Conservation (phyloP, 306 rosid genomes). For the Prunus mira region DNA sequence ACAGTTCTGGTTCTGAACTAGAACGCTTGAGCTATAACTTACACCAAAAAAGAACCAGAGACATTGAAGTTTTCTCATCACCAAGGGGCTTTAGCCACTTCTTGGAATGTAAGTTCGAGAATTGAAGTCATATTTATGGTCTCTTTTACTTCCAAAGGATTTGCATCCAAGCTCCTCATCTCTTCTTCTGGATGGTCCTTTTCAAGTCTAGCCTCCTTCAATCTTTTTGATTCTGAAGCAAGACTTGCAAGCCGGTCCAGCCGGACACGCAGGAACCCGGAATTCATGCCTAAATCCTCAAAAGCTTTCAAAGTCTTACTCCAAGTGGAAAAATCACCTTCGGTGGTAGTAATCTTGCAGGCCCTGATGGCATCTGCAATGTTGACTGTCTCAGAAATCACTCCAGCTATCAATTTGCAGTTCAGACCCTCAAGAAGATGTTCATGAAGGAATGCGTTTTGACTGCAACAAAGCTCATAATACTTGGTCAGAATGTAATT, state of each 20-base stretch:
- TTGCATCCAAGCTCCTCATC: neutral
- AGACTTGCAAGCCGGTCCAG: constrained; percentile 29
- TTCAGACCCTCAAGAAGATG: constrained; percentile 45
- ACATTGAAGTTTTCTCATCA: constrained; percentile 10
- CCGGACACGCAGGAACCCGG: constrained; percentile 40
- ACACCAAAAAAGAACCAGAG: neutral
- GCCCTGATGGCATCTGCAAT: constrained; percentile 56
- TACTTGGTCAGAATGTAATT: constrained; percentile 34
- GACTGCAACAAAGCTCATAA: constrained; percentile 51
- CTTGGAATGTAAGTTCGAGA: constrained; percentile 31
- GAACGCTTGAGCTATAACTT: neutral
- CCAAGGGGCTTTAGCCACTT: constrained; percentile 50
- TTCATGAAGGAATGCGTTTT: constrained; percentile 49
- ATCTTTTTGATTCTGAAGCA: constrained; percentile 26
- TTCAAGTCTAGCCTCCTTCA: constrained; percentile 17
- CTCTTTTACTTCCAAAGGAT: neutral
- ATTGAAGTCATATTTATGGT: constrained; percentile 5
- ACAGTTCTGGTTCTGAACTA: neutral
- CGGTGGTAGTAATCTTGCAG: constrained; percentile 38
- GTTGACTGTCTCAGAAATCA: constrained; percentile 47
- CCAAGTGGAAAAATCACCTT: constrained; percentile 35
- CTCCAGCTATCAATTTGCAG: constrained; percentile 43
- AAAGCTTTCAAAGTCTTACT: constrained; percentile 43
- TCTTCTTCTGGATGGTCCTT: constrained; percentile 25
- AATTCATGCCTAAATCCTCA: constrained; percentile 51